Evolutionary conservation across 1,139 yeast species (phyloP).

Genomic region (Yamadazyma trypodendri): DNA sequence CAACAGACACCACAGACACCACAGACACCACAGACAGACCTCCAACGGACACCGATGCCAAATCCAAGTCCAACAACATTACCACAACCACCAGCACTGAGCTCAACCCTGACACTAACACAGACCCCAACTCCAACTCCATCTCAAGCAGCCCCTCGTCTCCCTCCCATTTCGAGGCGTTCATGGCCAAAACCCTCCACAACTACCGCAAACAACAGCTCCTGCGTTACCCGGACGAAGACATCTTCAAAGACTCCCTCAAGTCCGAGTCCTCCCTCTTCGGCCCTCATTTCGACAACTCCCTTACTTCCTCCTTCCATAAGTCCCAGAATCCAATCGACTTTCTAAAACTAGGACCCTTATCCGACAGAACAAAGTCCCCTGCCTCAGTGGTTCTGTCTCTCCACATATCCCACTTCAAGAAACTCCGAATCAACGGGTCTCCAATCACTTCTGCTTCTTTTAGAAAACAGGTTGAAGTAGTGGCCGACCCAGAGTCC

Average conservation of each 20-base stretch:
- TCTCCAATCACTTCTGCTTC: conserved; percentile 36
- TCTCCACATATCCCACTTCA: conserved; percentile 39
- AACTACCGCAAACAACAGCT: conserved; percentile 32
- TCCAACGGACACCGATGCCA: too few species aligned
- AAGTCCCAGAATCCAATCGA: conserved; percentile 22
- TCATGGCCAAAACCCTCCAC: conserved; percentile 33
- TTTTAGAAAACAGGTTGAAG: conserved; percentile 14
- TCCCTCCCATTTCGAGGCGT: conserved; percentile 29
- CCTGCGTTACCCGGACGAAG: conserved; percentile 16
- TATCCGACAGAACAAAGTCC: conserved; percentile 23
- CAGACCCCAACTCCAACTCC: too few species aligned
- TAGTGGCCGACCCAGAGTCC: too few species aligned
- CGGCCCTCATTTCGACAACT: conserved; percentile 13
- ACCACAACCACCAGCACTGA: too few species aligned
- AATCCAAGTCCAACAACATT: too few species aligned
- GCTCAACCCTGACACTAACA: too few species aligned
- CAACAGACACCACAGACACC: too few species aligned
- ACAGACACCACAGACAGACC: too few species aligned
- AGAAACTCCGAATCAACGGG: conserved; percentile 44
- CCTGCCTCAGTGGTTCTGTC: conserved; percentile 40
- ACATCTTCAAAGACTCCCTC: conserved; percentile 10
- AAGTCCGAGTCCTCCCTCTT: conserved; percentile 6
- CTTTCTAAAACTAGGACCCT: conserved; percentile 15
- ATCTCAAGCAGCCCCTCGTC: too few species aligned
- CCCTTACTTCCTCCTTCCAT: conserved; percentile 15